These are phyloP conservation scores for Colletotrichum sp. DNA, from an alignment of 2,329 filamentous ascomycete species.

Conservation along the genomic window DNA sequence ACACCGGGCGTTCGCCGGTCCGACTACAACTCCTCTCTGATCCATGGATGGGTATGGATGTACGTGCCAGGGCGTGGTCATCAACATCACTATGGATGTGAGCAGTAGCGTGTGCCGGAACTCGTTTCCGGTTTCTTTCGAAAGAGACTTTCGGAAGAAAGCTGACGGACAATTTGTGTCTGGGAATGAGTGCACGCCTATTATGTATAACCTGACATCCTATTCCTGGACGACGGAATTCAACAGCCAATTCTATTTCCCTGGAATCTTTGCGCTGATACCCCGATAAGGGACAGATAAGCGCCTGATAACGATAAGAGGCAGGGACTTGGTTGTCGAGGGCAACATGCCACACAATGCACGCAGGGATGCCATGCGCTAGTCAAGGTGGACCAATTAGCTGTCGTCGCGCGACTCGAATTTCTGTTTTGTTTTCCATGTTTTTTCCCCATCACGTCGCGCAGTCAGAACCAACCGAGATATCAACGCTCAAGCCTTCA, in stretches of 20 bases:
- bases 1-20: too few species aligned
- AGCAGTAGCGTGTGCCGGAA: too few species aligned
- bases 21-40: too few species aligned
- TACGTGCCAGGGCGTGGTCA: too few species aligned
- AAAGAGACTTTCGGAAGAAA: too few species aligned
- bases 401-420: neutral
- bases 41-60: too few species aligned
- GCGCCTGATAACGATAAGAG: neutral
- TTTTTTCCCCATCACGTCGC: neutral
- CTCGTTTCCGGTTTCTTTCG: too few species aligned
- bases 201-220: neutral
- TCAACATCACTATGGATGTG: too few species aligned
- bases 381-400: neutral
- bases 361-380: neutral
- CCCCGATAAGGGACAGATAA: neutral
- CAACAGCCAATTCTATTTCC: neutral
- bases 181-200: neutral
- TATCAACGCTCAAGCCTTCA: neutral
- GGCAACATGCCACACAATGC: neutral
- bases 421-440: neutral
- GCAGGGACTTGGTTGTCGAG: neutral
- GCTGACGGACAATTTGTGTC: too few species aligned
- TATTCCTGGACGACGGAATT: neutral
- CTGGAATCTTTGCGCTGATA: neutral
- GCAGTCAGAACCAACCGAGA: neutral